A percentile compares a stretch with the other conserved stretches of the same genome.
Conservation (phyloP, 2,329 filamentous ascomycete species). For the Trichoderma koningiopsis region DNA sequence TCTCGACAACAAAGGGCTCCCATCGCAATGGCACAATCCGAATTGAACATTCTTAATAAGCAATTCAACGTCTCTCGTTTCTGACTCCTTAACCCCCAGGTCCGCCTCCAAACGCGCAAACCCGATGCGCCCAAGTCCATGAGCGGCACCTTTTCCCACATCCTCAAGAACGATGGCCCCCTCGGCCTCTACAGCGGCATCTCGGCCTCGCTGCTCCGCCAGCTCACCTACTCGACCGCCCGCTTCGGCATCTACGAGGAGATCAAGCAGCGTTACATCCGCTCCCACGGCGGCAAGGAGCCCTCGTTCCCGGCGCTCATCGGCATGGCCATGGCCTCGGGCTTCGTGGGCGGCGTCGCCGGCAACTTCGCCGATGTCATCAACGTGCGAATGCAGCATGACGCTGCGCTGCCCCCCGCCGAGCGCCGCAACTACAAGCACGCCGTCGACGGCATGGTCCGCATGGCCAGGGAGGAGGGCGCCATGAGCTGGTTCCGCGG, state of each 20-base stretch:
- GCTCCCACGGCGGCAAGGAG: conserved; percentile 50
- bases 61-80: not conserved
- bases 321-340: conserved; percentile 78
- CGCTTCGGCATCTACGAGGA: conserved; percentile 97
- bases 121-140: conserved; percentile 77
- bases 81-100: conserved; percentile 51
- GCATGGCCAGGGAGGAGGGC: conserved; percentile 88
- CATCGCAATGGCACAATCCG: not conserved
- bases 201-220: conserved; percentile 87
- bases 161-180: conserved; percentile 75
- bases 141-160: conserved; percentile 81
- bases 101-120: conserved; percentile 83
- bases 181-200: conserved; percentile 86
- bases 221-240: conserved; percentile 93
- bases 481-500: conserved; percentile 76
- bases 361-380: conserved; percentile 95
- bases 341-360: conserved; percentile 83
- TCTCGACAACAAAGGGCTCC: not conserved
- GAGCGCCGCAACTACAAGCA: conserved; percentile 87
- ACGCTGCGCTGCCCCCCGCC: conserved; percentile 70
- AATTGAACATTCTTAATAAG: not conserved
- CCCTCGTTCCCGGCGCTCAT: conserved; percentile 78
- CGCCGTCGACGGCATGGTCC: conserved; percentile 80
- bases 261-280: conserved; percentile 66
- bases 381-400: conserved; percentile 98